A percentile compares a stretch with the other conserved stretches of the same genome.
Evolutionary conservation across 208 protist genomes (phyloP).

Genomic region (Leishmania aethiopica): DNA sequence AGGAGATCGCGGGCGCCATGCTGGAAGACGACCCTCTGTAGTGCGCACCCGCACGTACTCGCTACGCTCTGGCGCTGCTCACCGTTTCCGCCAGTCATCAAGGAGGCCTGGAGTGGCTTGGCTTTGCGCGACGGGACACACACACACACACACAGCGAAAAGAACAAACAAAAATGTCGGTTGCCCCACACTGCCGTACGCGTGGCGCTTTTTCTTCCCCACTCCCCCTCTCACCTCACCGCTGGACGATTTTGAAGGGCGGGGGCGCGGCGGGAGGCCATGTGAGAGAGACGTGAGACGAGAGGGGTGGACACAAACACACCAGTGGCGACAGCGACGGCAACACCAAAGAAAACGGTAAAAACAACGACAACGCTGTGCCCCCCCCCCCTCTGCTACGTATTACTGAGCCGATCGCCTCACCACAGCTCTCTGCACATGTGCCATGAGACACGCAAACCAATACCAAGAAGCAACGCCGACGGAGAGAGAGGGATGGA

Average conservation of each 20-base stretch:
- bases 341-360: neutral
- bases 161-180: neutral
- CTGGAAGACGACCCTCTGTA: neutral
- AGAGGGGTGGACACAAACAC: neutral
- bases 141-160: neutral
- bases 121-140: neutral
- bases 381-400: neutral
- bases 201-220: neutral
- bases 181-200: neutral
- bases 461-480: neutral
- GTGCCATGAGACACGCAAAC: neutral
- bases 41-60: neutral
- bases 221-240: neutral
- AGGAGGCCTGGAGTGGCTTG: neutral
- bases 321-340: neutral
- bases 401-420: neutral
- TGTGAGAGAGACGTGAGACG: neutral
- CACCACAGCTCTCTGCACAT: neutral
- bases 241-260: neutral
- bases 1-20: neutral
- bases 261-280: neutral
- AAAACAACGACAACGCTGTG: neutral
- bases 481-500: neutral
- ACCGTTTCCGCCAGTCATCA: neutral
- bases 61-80: neutral